Conservation (phyloP, 2,329 filamentous ascomycete genomes). For the Alternaria tenuissima region DNA sequence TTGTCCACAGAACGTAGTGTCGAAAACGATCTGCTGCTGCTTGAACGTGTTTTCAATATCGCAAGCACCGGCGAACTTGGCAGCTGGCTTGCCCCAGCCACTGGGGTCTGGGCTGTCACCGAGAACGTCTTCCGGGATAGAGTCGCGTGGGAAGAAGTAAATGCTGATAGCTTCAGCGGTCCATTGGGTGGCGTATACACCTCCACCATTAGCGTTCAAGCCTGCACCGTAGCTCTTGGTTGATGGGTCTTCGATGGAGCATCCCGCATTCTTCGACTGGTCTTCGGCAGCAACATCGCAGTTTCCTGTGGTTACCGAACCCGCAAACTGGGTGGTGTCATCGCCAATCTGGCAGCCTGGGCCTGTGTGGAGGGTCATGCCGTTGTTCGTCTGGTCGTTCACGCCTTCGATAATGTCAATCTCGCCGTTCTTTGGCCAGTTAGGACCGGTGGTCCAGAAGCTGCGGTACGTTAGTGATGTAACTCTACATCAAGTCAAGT, state of each 20-base stretch:
- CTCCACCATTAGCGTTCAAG: conserved; percentile 60
- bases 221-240: conserved; percentile 59
- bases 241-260: conserved; percentile 52
- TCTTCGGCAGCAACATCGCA: conserved; percentile 58
- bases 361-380: conserved; percentile 59
- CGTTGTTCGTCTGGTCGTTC: conserved; percentile 53
- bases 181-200: conserved; percentile 66
- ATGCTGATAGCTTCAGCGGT: conserved; percentile 74
- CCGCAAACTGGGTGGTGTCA: conserved; percentile 56
- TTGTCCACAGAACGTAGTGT: conserved; percentile 86
- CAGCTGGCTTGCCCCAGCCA: conserved; percentile 73
- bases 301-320: conserved; percentile 57
- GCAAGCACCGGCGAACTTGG: conserved; percentile 73
- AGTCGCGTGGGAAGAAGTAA: conserved; percentile 80
- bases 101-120: conserved; percentile 68
- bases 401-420: conserved; percentile 61
- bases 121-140: conserved; percentile 70
- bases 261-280: conserved; percentile 53
- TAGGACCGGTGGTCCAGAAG: conserved; percentile 45
- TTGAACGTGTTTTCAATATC: conserved; percentile 75
- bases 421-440: conserved; percentile 53
- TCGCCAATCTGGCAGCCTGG: conserved; percentile 54
- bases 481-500: not conserved
- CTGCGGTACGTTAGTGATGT: conserved; percentile 26
- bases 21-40: conserved; percentile 78